Percentiles rank a stretch among this genome's conserved stretches.
phyloP scores from a whole-genome alignment of 768 basidiomycete genomes.

The Phylloporus scabripes region DNA sequence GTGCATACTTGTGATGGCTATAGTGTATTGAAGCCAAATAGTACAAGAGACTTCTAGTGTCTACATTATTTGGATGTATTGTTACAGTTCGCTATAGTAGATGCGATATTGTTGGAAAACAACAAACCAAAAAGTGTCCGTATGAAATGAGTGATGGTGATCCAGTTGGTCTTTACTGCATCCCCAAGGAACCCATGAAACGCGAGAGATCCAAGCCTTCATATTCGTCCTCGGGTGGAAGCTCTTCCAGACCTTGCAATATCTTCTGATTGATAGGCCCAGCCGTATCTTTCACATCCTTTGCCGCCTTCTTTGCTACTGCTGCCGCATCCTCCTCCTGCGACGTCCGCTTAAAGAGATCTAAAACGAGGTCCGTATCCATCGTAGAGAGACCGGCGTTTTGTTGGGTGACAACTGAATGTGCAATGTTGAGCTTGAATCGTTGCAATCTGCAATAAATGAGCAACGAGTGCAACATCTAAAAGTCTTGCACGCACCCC shows the following conservation, averaged over 20 bases:
- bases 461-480: slow-evolving; percentile 1
- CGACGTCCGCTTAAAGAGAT: slow-evolving; percentile 81
- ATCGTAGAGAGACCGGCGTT: slow-evolving; percentile 91
- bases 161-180: slow-evolving; percentile 26
- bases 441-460: slow-evolving; percentile 70
- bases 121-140: slow-evolving; percentile 10
- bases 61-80: neutral
- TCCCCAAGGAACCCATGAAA: slow-evolving; percentile 82
- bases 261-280: slow-evolving; percentile 75
- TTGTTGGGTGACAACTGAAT: slow-evolving; percentile 95
- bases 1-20: too few relatives aligned
- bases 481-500: slow-evolving; percentile 59
- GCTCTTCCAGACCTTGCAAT: slow-evolving; percentile 83
- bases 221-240: slow-evolving; percentile 92
- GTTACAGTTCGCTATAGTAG: neutral
- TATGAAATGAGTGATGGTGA: slow-evolving; percentile 13
- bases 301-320: slow-evolving; percentile 42
- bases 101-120: slow-evolving; percentile 8
- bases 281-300: slow-evolving; percentile 48
- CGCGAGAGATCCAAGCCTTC: slow-evolving; percentile 77
- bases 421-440: slow-evolving; percentile 97
- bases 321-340: slow-evolving; percentile 65
- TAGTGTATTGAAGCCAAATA: too few relatives aligned
- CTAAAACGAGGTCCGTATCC: slow-evolving; percentile 96
- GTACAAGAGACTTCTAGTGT: too few relatives aligned